Evolutionary conservation across 768 basidiomycete genomes (phyloP).

Genomic region (Suillus clintonianus): DNA sequence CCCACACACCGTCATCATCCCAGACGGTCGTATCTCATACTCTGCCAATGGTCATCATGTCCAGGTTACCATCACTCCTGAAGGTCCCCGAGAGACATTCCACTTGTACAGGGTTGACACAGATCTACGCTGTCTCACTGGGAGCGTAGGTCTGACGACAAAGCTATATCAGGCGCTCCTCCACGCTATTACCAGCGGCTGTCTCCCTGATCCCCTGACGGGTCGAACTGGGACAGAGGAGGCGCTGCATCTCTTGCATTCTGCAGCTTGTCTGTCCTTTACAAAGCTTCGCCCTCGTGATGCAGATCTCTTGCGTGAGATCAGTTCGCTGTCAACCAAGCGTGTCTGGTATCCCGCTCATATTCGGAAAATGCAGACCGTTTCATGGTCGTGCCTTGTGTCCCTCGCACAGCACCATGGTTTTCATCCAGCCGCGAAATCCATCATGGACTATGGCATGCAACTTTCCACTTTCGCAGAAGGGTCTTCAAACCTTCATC

Average conservation of each 20-base stretch:
- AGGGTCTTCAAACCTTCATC: neutral
- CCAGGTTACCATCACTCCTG: conserved; percentile 11
- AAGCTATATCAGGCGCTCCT: conserved; percentile 42
- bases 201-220: conserved; percentile 45
- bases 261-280: conserved; percentile 42
- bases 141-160: conserved; percentile 26
- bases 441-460: conserved; percentile 30
- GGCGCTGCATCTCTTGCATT: conserved; percentile 40
- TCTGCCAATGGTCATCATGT: conserved; percentile 16
- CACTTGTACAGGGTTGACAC: conserved; percentile 33
- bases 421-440: conserved; percentile 21
- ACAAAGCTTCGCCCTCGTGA: conserved; percentile 33
- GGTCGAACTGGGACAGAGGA: conserved; percentile 45
- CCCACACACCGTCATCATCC: conserved; percentile 39
- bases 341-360: conserved; percentile 41
- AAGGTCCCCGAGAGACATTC: conserved; percentile 13
- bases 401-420: conserved; percentile 32
- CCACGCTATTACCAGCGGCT: conserved; percentile 44
- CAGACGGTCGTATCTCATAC: conserved; percentile 31
- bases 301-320: conserved; percentile 31
- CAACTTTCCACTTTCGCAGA: conserved; percentile 14
- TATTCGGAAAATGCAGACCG: conserved; percentile 32
- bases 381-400: conserved; percentile 25
- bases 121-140: conserved; percentile 30
- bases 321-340: conserved; percentile 35